Conservation (phyloP, 176 grass and related monocot species). For the Rhynchospora breviuscula region DNA sequence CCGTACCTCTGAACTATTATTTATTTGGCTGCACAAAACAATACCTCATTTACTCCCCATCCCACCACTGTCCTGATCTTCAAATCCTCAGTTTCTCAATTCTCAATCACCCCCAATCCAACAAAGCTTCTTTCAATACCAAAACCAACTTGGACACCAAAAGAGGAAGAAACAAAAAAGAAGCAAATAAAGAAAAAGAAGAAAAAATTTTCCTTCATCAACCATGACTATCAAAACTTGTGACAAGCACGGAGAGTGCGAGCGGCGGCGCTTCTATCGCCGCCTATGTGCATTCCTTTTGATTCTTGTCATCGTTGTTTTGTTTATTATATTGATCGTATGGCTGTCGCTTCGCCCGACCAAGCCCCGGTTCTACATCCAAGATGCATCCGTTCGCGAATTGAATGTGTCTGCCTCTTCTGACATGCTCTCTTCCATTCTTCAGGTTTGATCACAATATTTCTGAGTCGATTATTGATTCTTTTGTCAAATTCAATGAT, state of each 20-base stretch:
- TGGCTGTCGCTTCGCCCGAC: constrained; percentile 71
- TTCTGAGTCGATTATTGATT: not conserved
- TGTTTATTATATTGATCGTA: constrained; percentile 47
- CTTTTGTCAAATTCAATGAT: not conserved
- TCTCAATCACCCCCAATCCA: not conserved
- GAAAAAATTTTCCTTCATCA: too few relatives aligned
- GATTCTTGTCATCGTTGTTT: constrained; percentile 15
- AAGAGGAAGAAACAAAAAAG: not conserved
- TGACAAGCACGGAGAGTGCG: constrained; percentile 47
- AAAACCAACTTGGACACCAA: constrained; percentile 7
- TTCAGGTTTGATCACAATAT: constrained; percentile 29
- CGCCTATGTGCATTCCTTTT: constrained; percentile 6
- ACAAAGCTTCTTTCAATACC: not conserved
- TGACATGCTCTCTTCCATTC: constrained; percentile 30
- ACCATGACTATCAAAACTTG: constrained; percentile 52
- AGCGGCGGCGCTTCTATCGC: not conserved
- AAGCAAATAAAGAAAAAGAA: not conserved
- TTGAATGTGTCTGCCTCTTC: constrained; percentile 26
- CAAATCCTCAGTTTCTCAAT: not conserved
- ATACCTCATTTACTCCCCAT: constrained; percentile 9
- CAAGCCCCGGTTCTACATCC: constrained; percentile 71
- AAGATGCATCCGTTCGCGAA: constrained; percentile 47
- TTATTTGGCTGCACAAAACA: not conserved
- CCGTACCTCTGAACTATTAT: constrained; percentile 3
- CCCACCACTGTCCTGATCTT: not conserved